Percentiles rank a stretch among this genome's conserved stretches.
These are phyloP conservation scores for Fraxinus dipetala DNA, from an alignment of 305 asterid genomes.

Conservation along the genomic window DNA sequence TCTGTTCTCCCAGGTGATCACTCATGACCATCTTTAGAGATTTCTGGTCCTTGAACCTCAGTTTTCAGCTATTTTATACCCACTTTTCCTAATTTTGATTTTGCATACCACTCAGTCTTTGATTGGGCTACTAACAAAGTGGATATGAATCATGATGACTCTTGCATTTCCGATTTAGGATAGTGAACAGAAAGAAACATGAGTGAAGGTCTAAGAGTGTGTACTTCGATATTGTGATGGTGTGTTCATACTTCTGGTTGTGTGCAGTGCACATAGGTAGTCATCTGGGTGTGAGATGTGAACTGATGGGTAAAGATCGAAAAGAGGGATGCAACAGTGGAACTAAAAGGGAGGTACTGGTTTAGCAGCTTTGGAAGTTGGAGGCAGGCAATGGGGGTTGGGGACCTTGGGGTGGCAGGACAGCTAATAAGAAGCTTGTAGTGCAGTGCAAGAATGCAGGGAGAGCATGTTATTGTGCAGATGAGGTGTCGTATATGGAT, in stretches of 20 bases:
- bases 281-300: background rate
- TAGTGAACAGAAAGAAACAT: background rate
- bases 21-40: background rate
- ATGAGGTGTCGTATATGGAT: background rate
- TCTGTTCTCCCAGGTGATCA: background rate
- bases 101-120: background rate
- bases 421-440: background rate
- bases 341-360: background rate
- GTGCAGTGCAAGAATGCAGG: background rate
- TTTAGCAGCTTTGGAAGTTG: background rate
- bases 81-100: background rate
- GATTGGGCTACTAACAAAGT: background rate
- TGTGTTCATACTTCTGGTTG: background rate
- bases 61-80: background rate
- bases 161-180: background rate
- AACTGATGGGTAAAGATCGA: background rate
- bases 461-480: background rate
- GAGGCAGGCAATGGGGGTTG: background rate
- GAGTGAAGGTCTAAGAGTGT: background rate
- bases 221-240: background rate
- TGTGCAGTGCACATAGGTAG: background rate
- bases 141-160: background rate
- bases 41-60: conserved; percentile 1
- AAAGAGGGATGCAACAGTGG: background rate
- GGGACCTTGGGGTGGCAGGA: background rate